Percentiles rank a stretch among this genome's conserved stretches.
phyloP scores from a whole-genome alignment of 2,329 filamentous ascomycete species.

The Cadophora luteo-olivacea region DNA sequence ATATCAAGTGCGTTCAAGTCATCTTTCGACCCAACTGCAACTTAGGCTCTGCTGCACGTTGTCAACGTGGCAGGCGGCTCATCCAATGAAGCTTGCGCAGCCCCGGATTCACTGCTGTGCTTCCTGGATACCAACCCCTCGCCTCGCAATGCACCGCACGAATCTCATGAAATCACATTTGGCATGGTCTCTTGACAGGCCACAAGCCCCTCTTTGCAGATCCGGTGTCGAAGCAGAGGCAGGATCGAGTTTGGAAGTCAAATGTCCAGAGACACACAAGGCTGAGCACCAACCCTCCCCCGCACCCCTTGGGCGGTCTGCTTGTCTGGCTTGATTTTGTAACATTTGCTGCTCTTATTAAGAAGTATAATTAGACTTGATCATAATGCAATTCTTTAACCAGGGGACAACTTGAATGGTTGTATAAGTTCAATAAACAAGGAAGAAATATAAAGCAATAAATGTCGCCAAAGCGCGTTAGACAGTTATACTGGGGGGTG shows the following conservation, averaged over 20 bases:
- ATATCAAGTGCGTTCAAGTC: background rate
- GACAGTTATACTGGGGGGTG: no score
- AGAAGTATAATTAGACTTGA: no score
- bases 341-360: no score
- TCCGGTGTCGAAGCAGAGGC: background rate
- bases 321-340: no score
- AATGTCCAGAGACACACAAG: background rate
- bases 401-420: no score
- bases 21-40: conserved; percentile 10
- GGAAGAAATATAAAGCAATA: no score
- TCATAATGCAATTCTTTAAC: no score
- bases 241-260: background rate
- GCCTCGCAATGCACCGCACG: background rate
- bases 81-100: conserved; percentile 11
- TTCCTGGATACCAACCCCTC: background rate
- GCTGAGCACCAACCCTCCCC: no score
- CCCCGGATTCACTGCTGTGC: background rate
- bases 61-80: conserved; percentile 12
- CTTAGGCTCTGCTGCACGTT: conserved; percentile 10
- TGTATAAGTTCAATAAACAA: no score
- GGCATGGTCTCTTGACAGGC: no score
- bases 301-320: no score
- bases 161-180: background rate
- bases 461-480: no score
- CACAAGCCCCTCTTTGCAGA: background rate